A percentile compares a stretch with the other conserved stretches of the same genome.
Conservation (phyloP, 78 protist genomes). For the Dictyostelium brefeldianum region DNA sequence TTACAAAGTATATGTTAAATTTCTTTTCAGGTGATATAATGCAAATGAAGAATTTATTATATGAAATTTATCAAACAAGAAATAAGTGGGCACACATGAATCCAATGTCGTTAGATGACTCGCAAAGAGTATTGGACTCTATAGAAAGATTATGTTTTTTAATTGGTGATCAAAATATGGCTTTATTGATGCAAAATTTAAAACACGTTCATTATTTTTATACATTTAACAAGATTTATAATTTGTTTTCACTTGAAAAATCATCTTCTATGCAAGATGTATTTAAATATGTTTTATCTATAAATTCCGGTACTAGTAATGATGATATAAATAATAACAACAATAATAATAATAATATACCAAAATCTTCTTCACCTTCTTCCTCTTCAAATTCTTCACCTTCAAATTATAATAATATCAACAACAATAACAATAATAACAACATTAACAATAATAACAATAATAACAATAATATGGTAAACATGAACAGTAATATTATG, state of each 20-base stretch:
- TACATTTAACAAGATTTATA: conserved; percentile 36
- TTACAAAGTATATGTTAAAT: neutral
- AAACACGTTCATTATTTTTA: conserved; percentile 55
- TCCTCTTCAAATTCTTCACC: conserved; percentile 2
- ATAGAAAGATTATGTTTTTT: conserved; percentile 31
- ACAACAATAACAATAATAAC: neutral
- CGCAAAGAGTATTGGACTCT: conserved; percentile 16
- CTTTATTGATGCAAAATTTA: conserved; percentile 5
- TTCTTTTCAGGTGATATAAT: neutral
- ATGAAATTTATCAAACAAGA: conserved; percentile 20
- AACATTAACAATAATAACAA: neutral
- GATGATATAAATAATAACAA: neutral
- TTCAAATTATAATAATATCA: neutral
- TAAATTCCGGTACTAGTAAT: conserved; percentile 2
- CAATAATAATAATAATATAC: neutral
- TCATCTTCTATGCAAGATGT: conserved; percentile 17
- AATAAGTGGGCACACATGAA: conserved; percentile 65
- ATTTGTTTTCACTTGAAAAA: conserved; percentile 7
- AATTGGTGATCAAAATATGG: neutral
- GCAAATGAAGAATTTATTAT: neutral
- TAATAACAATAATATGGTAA: neutral
- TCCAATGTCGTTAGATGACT: conserved; percentile 36
- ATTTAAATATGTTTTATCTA: conserved; percentile 16
- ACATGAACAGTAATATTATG: neutral
- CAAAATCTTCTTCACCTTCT: neutral